Conservation (phyloP, 179 eudicot species). For the Beta macrorhiza region DNA sequence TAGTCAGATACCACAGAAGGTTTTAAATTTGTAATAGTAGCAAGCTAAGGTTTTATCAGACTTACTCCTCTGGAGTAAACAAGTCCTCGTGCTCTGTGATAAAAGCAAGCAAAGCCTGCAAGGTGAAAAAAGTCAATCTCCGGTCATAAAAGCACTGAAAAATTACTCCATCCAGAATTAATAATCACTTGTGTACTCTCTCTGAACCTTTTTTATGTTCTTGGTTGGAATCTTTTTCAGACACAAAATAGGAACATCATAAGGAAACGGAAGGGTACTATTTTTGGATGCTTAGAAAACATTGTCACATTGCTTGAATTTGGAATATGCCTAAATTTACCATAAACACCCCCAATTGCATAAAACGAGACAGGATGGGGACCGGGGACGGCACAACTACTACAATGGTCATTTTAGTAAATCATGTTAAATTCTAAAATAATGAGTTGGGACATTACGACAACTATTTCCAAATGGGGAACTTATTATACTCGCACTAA, state of each 20-base stretch:
- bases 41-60: slow-evolving; percentile 15
- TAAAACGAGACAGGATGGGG: no score
- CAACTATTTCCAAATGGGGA: neutral
- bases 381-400: no score
- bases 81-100: slow-evolving; percentile 73
- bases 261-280: no score
- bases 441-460: neutral
- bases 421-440: neutral
- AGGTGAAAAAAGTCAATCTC: slow-evolving; percentile 16
- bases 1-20: slow-evolving; percentile 15
- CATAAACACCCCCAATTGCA: no score
- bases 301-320: neutral
- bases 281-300: neutral
- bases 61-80: slow-evolving; percentile 85
- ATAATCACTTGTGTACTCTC: neutral
- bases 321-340: no score
- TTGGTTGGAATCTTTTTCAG: no score
- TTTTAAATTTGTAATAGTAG: slow-evolving; percentile 4
- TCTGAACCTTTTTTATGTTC: no score
- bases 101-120: slow-evolving; percentile 94
- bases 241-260: no score
- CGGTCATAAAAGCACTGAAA: neutral
- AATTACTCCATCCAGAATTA: neutral
- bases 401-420: no score
- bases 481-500: neutral